Conservation (phyloP, 257 asterid species). For the Linderniella brevidens region DNA sequence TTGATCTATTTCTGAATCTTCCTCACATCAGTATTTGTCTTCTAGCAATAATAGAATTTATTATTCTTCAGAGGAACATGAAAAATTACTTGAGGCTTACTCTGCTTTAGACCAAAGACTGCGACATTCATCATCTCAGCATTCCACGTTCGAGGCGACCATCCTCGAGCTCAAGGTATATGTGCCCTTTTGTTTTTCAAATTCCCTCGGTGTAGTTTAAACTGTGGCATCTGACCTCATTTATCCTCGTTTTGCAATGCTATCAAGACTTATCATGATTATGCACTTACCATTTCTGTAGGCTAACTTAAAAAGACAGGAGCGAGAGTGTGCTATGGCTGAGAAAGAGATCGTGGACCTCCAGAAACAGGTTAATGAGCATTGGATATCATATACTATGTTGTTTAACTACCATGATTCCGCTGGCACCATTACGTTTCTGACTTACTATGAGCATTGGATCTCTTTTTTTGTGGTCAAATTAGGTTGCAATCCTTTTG, state of each 20-base stretch:
- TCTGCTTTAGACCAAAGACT: conserved; percentile 47
- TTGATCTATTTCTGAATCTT: too few species aligned
- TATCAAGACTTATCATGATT: background rate
- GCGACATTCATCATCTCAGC: conserved; percentile 52
- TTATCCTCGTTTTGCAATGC: background rate
- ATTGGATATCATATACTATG: background rate
- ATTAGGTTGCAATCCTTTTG: conserved; percentile 65
- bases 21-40: too few species aligned
- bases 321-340: conserved; percentile 56
- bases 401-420: background rate
- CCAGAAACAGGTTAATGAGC: conserved; percentile 50
- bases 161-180: conserved; percentile 66
- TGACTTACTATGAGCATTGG: too few species aligned
- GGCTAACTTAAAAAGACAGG: conserved; percentile 70
- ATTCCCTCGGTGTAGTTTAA: too few species aligned
- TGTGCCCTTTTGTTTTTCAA: conserved; percentile 3
- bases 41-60: background rate
- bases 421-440: too few species aligned
- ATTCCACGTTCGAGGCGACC: conserved; percentile 34
- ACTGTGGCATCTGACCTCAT: too few species aligned
- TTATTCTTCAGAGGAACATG: conserved; percentile 56
- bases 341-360: conserved; percentile 67
- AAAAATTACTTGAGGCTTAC: conserved; percentile 58
- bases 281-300: conserved; percentile 11
- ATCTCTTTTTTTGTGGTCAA: background rate